phyloP scores from a whole-genome alignment of 345 rosid species.

The Murraya koenigii region DNA sequence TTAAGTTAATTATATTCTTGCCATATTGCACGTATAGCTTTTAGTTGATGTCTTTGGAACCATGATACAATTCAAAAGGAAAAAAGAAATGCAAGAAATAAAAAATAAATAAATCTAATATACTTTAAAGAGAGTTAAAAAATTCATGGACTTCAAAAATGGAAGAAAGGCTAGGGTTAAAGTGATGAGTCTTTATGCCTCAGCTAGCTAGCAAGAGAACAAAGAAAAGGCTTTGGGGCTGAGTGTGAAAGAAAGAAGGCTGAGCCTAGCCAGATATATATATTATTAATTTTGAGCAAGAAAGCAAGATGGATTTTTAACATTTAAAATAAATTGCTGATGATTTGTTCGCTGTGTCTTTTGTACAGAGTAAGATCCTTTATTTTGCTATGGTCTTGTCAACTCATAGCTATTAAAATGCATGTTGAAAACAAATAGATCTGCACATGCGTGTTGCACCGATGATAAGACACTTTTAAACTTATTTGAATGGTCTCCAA shows the following conservation, averaged over 20 bases:
- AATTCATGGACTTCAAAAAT: no score
- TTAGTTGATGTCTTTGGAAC: no score
- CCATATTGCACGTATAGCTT: not conserved
- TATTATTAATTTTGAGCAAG: not conserved
- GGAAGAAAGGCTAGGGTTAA: not conserved
- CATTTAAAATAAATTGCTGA: not conserved
- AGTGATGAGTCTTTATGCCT: no score
- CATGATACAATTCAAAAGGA: no score
- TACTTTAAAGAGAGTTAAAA: no score
- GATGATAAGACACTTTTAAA: not conserved
- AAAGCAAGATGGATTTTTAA: not conserved
- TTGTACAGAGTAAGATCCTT: constrained; percentile 4
- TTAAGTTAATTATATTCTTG: not conserved
- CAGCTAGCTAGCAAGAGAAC: no score
- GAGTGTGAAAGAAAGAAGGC: not conserved
- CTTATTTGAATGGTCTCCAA: not conserved
- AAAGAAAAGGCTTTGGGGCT: not conserved
- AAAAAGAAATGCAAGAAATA: no score
- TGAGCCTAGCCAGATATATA: no score
- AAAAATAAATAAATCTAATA: no score
- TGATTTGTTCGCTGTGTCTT: not conserved
- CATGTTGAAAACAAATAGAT: not conserved
- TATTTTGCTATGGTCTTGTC: constrained; percentile 4
- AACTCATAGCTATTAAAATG: not conserved
- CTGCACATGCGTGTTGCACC: constrained; percentile 11